Conservation (phyloP, 116 monocot genomes). For the Posidonia oceanica region DNA sequence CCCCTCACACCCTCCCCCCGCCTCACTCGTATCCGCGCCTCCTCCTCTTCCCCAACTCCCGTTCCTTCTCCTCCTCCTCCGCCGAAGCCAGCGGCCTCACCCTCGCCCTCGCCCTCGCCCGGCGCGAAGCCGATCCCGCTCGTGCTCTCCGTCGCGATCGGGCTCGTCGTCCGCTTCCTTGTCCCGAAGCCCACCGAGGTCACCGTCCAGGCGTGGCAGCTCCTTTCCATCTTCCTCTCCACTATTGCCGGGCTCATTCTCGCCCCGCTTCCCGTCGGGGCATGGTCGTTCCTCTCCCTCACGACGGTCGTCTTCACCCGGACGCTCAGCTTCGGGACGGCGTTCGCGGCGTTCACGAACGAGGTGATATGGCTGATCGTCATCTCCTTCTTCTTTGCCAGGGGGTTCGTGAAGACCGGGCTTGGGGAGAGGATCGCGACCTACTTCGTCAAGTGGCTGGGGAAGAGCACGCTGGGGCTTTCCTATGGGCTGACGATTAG, state of each 20-base stretch:
- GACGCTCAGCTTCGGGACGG: constrained; percentile 67
- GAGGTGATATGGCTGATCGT: constrained; percentile 99
- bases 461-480: constrained; percentile 80
- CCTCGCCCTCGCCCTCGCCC: constrained; percentile 8
- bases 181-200: constrained; percentile 63
- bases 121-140: constrained; percentile 74
- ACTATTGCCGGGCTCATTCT: constrained; percentile 87
- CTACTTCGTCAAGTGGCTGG: constrained; percentile 90
- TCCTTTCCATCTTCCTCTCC: constrained; percentile 85
- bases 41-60: not conserved
- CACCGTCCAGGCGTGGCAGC: constrained; percentile 78
- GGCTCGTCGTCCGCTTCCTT: constrained; percentile 61
- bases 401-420: constrained; percentile 94
- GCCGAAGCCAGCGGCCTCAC: constrained; percentile 6
- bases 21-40: constrained; percentile 1
- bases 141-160: constrained; percentile 54
- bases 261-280: constrained; percentile 82
- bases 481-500: constrained; percentile 78
- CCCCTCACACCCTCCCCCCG: constrained; percentile 4
- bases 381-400: constrained; percentile 95
- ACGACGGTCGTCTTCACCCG: constrained; percentile 48
- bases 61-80: constrained; percentile 6
- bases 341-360: constrained; percentile 76
- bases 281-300: constrained; percentile 86
- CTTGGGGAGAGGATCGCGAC: constrained; percentile 82